Conservation (phyloP, 495 filamentous ascomycete genomes). For the Penicillium canescens region DNA sequence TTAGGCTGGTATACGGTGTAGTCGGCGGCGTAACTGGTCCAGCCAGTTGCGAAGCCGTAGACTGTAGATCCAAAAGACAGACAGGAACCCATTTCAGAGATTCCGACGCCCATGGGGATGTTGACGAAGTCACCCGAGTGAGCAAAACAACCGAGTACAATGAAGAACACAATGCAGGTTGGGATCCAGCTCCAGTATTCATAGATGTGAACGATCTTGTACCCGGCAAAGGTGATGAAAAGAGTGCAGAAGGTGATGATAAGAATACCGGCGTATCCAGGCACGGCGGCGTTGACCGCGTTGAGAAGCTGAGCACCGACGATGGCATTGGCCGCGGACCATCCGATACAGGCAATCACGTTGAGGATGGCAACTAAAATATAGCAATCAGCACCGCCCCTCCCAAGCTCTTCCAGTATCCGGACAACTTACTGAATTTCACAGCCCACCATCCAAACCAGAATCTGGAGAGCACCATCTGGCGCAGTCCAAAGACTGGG, state of each 20-base stretch:
- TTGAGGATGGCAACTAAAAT: constrained; percentile 69
- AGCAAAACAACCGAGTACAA: constrained; percentile 71
- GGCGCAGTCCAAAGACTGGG: constrained; percentile 73
- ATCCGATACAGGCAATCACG: constrained; percentile 74
- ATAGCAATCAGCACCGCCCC: background rate
- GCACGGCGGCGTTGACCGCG: constrained; percentile 69
- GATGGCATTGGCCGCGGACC: constrained; percentile 75
- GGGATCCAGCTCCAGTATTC: constrained; percentile 82
- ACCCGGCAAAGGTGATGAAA: constrained; percentile 71
- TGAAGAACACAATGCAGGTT: constrained; percentile 73
- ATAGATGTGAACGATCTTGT: constrained; percentile 79
- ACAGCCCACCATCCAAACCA: constrained; percentile 76
- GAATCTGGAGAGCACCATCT: constrained; percentile 84
- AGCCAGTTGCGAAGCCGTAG: constrained; percentile 78
- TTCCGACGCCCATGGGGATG: constrained; percentile 63
- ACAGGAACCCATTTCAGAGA: constrained; percentile 60
- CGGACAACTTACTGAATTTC: constrained; percentile 62
- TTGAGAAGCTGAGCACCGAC: constrained; percentile 82
- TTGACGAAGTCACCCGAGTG: constrained; percentile 72
- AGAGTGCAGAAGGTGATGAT: constrained; percentile 74
- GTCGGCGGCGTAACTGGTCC: constrained; percentile 78
- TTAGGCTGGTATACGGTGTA: constrained; percentile 82
- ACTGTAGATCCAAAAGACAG: constrained; percentile 74
- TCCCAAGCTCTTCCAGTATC: background rate
- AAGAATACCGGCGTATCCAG: constrained; percentile 75